phyloP scores from a whole-genome alignment of 805 yeast genomes.

The Pichia eremophila region DNA sequence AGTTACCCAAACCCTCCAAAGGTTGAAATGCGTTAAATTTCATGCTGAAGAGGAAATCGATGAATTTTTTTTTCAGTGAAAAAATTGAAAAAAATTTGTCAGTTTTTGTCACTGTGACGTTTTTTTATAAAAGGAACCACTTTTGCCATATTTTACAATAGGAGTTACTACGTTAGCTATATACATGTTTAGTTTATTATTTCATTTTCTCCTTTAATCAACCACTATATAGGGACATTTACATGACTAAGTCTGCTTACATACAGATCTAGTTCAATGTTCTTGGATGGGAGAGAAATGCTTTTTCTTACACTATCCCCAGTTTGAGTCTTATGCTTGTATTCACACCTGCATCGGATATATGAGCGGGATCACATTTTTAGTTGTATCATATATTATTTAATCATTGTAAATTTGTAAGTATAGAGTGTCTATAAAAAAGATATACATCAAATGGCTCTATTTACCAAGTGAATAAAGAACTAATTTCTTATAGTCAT shows the following conservation, averaged over 20 bases:
- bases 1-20: no score
- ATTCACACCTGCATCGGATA: constrained; percentile 12
- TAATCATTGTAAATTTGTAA: no score
- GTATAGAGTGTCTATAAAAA: not conserved
- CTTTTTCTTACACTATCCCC: constrained; percentile 7
- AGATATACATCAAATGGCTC: not conserved
- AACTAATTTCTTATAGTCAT: constrained; percentile 41
- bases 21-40: no score
- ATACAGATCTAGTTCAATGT: not conserved
- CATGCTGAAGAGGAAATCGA: no score
- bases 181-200: no score
- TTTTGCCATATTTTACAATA: no score
- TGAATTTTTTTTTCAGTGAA: no score
- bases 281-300: constrained; percentile 6
- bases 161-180: no score
- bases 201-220: not conserved
- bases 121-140: no score
- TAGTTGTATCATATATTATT: no score
- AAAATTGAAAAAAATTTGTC: no score
- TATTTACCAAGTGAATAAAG: constrained; percentile 8
- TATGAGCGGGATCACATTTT: constrained; percentile 11
- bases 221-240: not conserved
- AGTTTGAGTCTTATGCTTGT: constrained; percentile 12
- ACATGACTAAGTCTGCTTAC: not conserved
- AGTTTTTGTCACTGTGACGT: no score